Percentiles rank a stretch among this genome's conserved stretches.
Evolutionary conservation across 441 rosid species (phyloP).

Genomic region (Populus hybrid): DNA sequence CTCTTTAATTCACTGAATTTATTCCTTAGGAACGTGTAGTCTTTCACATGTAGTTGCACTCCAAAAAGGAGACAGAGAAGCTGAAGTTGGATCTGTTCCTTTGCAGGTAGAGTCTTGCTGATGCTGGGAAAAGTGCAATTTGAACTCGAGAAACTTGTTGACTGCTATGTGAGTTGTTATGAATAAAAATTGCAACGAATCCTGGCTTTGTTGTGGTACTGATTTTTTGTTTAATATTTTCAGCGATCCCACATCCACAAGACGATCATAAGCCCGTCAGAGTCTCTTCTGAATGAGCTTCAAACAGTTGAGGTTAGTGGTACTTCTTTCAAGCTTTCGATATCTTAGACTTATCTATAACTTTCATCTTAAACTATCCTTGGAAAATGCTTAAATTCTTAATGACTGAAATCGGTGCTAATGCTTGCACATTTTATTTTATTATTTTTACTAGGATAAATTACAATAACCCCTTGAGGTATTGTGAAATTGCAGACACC

Average conservation of each 20-base stretch:
- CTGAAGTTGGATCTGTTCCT: constrained; percentile 28
- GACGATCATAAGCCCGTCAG: constrained; percentile 90
- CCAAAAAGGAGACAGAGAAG: not conserved
- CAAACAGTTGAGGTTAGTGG: constrained; percentile 86
- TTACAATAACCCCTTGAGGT: too few relatives aligned
- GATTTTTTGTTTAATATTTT: constrained; percentile 12
- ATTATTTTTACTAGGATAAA: too few relatives aligned
- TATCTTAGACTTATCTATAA: not conserved
- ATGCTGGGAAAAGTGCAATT: constrained; percentile 84
- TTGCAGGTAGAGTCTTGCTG: constrained; percentile 68
- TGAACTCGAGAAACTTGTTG: constrained; percentile 88
- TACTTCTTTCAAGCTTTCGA: not conserved
- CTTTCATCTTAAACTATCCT: not conserved
- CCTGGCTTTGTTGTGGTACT: not conserved
- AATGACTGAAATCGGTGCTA: constrained; percentile 1
- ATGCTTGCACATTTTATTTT: not conserved
- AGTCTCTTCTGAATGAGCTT: constrained; percentile 88
- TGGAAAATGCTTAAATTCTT: not conserved
- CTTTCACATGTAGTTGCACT: constrained; percentile 1
- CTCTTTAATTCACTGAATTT: not conserved
- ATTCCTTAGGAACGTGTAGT: not conserved
- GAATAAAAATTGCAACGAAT: not conserved
- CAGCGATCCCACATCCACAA: constrained; percentile 83
- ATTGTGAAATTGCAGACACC: too few relatives aligned
- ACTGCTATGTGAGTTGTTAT: constrained; percentile 72